Conservation (phyloP, 495 filamentous ascomycete species). For the Aspergillus incahuasiensis region DNA sequence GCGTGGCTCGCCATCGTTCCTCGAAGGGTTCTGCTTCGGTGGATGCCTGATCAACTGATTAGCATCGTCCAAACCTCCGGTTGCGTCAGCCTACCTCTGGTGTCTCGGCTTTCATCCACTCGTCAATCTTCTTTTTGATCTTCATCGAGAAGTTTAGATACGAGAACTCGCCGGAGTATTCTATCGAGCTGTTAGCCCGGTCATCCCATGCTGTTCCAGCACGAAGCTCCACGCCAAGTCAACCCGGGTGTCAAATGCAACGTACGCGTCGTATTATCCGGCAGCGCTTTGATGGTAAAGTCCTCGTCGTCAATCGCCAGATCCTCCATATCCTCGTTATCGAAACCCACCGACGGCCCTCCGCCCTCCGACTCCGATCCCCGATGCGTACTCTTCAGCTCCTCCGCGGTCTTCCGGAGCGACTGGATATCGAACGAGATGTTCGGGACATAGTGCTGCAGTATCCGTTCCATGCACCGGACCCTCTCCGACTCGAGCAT, state of each 20-base stretch:
- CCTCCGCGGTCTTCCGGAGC: constrained; percentile 37
- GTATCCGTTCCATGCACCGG: constrained; percentile 41
- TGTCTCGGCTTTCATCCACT: constrained; percentile 43
- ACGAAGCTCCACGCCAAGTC: no score
- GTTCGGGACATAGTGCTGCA: constrained; percentile 41
- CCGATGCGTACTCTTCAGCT: constrained; percentile 35
- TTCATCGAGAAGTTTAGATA: constrained; percentile 50
- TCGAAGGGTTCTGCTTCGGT: constrained; percentile 43
- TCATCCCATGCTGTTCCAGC: no score
- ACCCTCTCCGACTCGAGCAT: constrained; percentile 41
- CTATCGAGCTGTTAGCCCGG: constrained; percentile 27
- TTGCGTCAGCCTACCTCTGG: constrained; percentile 31
- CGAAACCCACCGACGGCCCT: constrained; percentile 28
- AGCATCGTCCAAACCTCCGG: not conserved
- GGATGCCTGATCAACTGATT: constrained; percentile 25
- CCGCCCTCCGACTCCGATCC: constrained; percentile 34
- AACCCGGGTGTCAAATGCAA: not conserved
- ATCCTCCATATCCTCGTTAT: constrained; percentile 40
- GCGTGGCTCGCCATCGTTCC: constrained; percentile 46
- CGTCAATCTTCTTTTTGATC: constrained; percentile 45
- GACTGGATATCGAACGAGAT: constrained; percentile 42
- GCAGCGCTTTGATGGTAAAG: constrained; percentile 43
- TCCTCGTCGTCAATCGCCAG: constrained; percentile 42
- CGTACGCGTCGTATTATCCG: constrained; percentile 46
- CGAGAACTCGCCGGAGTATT: constrained; percentile 51